Evolutionary conservation across 495 filamentous ascomycete genomes (phyloP), one percentile per base, ranked within the genome.

Genomic region (Aspergillus biplanus): DNA sequence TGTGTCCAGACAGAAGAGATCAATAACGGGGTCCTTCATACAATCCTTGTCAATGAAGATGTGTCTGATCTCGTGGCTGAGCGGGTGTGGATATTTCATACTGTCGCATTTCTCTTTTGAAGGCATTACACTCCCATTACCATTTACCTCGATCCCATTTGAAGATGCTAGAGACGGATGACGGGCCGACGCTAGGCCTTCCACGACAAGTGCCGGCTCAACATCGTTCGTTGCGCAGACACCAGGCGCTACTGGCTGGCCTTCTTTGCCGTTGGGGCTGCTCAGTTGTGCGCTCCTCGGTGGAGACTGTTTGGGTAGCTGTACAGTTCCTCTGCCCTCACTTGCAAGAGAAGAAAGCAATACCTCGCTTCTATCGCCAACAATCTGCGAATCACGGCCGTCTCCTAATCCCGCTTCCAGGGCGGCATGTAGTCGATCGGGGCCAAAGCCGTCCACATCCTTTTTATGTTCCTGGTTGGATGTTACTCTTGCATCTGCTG

Each of bases 91-190:
- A 52, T 79, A 73, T 67, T 76, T 80, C 53, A 65, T 71, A 33
- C 60, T 58, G 67, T 69, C 78, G 83, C 75, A 67, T 76, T 64
- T 73, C 70, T 71, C 82, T 71, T 68, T 80, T 37, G 57, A 78
- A 18, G 68, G 46, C 39, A 62, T 65, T 61, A 85, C 78, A 39
- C 59, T 57, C 21, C 57, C 63, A 42, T 90, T 87, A 0, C 90
- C 89, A 12, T 88, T 90, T 69, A 89, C 91, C 71, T 96, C 94
- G 3, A 87, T 89, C 65, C 97, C 93, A 65, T 92, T 90, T 15
- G 81, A 80, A 0, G 82, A 67, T 0, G 90, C 88, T 6, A 92
- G 74, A 9, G 85, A 74, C 13, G 91, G 88, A 15, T 92, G 79
- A 64, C 89, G 86, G 48, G 86, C 87, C n/a, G 85, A 76, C 31